These are phyloP conservation scores for Avena insularis DNA, from an alignment of 176 grass and related monocot species.

Conservation along the genomic window DNA sequence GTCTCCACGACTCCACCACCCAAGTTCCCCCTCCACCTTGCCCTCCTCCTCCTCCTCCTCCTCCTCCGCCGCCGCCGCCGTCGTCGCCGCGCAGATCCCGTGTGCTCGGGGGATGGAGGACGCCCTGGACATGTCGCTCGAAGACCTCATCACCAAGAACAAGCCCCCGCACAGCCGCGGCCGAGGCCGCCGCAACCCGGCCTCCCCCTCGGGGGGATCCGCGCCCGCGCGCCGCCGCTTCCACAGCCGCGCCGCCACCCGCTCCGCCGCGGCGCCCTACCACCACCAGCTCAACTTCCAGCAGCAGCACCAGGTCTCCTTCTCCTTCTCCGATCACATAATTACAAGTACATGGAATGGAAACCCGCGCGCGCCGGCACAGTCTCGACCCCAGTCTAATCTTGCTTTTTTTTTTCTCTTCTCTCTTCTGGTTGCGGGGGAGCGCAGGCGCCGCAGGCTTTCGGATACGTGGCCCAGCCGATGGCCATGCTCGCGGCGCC, in stretches of 20 bases:
- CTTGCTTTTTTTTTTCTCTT: not conserved
- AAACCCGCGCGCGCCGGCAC: not conserved
- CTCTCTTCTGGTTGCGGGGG: not conserved
- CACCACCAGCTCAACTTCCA: conserved; percentile 37
- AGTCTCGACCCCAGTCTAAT: not conserved
- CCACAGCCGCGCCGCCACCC: conserved; percentile 45
- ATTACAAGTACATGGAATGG: not conserved
- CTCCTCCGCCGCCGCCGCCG: not conserved
- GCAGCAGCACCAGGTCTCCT: not conserved
- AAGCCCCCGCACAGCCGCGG: conserved; percentile 23
- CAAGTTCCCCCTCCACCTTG: not conserved
- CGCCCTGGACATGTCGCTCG: conserved; percentile 72
- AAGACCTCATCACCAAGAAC: conserved; percentile 82
- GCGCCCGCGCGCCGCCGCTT: conserved; percentile 41
- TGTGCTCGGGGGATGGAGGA: conserved; percentile 41
- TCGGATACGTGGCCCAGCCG: conserved; percentile 41
- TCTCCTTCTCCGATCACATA: no score
- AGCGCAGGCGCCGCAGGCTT: not conserved
- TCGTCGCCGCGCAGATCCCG: not conserved
- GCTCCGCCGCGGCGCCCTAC: conserved; percentile 43
- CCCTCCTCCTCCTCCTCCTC: not conserved
- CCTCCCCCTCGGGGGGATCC: not conserved
- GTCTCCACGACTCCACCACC: not conserved
- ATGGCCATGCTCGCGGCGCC: not conserved
- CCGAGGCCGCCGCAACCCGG: not conserved